Evolutionary conservation across 495 filamentous ascomycete species (phyloP), one percentile per base, ranked within the genome.

Genomic region (Cryomyces antarcticus): DNA sequence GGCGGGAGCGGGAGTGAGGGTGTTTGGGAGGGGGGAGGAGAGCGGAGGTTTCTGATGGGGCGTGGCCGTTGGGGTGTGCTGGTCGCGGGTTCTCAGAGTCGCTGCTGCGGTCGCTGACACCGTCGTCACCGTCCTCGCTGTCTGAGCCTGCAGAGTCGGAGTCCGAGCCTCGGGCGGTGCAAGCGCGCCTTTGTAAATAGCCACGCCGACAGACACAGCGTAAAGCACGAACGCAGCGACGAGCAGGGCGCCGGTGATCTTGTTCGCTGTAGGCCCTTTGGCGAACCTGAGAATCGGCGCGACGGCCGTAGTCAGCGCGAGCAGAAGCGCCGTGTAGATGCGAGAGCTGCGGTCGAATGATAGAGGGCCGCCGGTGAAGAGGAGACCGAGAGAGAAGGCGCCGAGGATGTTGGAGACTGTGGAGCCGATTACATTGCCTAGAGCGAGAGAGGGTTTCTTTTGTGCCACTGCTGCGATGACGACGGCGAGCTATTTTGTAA

Each of bases 361-460:
- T 31, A 6, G 13, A 6, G 13, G 43, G 30, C 30, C 42, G 0
- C 35, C 36, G 0, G 44, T 46, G 0, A 53, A 48, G 6, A 72
- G 42, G 0, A 75, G 55, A 5, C 66, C 69, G 6, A 73, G 52
- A 0, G 70, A 68, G 51, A 75, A 73, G 3, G 69, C 68, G 5
- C 65, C 69, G 7, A 75, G 62, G 37, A 73, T 67, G 43, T 75
- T 75, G 37, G 69, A 66, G 30, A 75, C 64, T 5, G 63, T 59
- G 1, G 70, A 73, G 0, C 71, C 70, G 46, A 73, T 54, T 7
- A 73, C 54, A 54, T 73, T 75, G 1, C 71, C 71, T 0, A 73
- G 45, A 9, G 68, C 71, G n/a, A 75, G 53, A 0, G 67, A 61
- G 6, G 64, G 57, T 24, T 59, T 64, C 41, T 60, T 50, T 35